These are phyloP conservation scores for Leccinum disarticulatum DNA, from an alignment of 768 basidiomycete genomes.

Conservation along the genomic window DNA sequence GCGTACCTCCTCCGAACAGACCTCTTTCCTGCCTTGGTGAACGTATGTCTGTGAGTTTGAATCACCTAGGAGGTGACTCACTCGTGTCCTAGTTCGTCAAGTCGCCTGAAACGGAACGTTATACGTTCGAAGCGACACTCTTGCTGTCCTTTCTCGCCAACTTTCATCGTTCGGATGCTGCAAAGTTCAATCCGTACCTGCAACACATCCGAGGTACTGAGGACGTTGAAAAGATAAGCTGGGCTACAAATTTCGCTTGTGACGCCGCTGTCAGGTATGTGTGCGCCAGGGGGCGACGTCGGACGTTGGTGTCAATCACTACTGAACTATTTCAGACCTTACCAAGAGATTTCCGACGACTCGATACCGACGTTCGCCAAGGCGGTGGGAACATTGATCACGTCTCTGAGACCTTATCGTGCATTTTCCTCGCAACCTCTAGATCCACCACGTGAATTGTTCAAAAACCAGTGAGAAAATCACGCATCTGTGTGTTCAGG, in stretches of 20 bases:
- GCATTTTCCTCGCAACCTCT: constrained; percentile 46
- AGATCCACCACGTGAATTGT: constrained; percentile 51
- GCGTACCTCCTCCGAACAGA: constrained; percentile 68
- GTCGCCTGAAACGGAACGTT: constrained; percentile 52
- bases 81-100: constrained; percentile 48
- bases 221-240: constrained; percentile 54
- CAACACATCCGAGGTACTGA: constrained; percentile 46
- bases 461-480: constrained; percentile 52
- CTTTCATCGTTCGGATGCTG: constrained; percentile 72
- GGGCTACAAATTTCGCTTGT: constrained; percentile 11
- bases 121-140: constrained; percentile 58
- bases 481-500: background rate
- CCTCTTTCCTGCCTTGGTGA: constrained; percentile 53
- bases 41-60: constrained; percentile 35
- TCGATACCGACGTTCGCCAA: constrained; percentile 47
- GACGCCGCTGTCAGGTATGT: constrained; percentile 48
- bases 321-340: constrained; percentile 41
- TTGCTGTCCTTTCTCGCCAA: constrained; percentile 63
- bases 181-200: constrained; percentile 66
- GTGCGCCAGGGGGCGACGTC: constrained; percentile 9
- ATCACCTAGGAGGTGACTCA: background rate
- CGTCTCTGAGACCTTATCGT: constrained; percentile 54
- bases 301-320: background rate
- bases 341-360: constrained; percentile 57
- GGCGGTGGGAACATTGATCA: constrained; percentile 52